phyloP scores from a whole-genome alignment of 2,329 filamentous ascomycete genomes.

The Fusarium udum region DNA sequence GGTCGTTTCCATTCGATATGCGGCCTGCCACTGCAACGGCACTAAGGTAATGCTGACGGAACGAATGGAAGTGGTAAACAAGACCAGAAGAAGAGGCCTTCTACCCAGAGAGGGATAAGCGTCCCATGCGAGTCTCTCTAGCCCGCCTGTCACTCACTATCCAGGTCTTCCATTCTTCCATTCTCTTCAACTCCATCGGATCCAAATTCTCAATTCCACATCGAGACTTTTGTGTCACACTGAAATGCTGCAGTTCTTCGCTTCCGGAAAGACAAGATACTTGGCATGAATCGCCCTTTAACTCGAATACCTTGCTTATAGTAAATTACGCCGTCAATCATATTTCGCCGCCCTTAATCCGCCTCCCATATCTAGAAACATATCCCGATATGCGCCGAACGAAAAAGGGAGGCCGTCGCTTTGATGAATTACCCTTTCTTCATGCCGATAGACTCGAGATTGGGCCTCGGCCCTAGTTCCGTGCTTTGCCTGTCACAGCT shows the following conservation, averaged over 20 bases:
- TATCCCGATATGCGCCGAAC: slow-evolving; percentile 19
- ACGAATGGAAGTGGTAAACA: slow-evolving; percentile 29
- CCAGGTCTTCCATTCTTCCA: slow-evolving; percentile 26
- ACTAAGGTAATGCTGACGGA: slow-evolving; percentile 15
- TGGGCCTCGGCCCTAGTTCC: slow-evolving; percentile 30
- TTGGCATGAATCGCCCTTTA: slow-evolving; percentile 18
- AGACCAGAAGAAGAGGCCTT: slow-evolving; percentile 16
- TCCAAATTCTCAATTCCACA: slow-evolving; percentile 31
- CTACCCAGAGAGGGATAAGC: slow-evolving; percentile 40
- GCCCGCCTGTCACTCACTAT: slow-evolving; percentile 8
- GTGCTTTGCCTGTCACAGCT: slow-evolving; percentile 18
- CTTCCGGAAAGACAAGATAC: slow-evolving; percentile 2
- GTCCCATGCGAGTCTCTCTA: slow-evolving; percentile 25
- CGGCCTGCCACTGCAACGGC: slow-evolving; percentile 23
- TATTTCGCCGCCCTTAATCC: slow-evolving; percentile 12
- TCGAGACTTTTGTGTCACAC: slow-evolving; percentile 19
- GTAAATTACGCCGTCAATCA: slow-evolving; percentile 27
- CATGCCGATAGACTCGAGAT: slow-evolving; percentile 25
- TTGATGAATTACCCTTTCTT: slow-evolving; percentile 9
- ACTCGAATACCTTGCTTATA: slow-evolving; percentile 11
- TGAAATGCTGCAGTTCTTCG: slow-evolving; percentile 9
- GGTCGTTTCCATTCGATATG: slow-evolving; percentile 37
- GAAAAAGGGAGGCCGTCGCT: slow-evolving; percentile 11
- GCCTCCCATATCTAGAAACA: slow-evolving; percentile 25
- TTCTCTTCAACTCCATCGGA: slow-evolving; percentile 13